These are phyloP conservation scores for Paramyrothecium roridum DNA, from an alignment of 2,329 filamentous ascomycete species.

Conservation along the genomic window DNA sequence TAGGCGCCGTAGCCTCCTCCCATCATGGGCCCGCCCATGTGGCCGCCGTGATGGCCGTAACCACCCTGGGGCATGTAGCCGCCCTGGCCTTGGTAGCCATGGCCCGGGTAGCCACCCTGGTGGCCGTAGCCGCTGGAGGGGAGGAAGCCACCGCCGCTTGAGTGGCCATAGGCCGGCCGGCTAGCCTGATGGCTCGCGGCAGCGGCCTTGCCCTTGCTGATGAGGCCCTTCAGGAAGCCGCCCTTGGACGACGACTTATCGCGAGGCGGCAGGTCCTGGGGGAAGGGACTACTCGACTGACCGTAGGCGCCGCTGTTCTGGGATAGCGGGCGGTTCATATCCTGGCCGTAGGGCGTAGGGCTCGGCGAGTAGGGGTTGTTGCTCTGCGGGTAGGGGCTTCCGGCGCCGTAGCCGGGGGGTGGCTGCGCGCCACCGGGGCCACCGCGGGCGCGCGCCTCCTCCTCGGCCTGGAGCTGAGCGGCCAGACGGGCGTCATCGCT, in stretches of 20 bases:
- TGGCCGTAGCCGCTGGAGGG: constrained; percentile 18
- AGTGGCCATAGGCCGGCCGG: no score
- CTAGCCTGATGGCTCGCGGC: constrained; percentile 22
- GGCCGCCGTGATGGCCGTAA: constrained; percentile 19
- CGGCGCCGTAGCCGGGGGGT: constrained; percentile 27
- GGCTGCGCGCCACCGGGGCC: constrained; percentile 23
- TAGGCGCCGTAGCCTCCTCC: constrained; percentile 22
- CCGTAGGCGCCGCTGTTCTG: background rate
- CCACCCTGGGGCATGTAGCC: constrained; percentile 24
- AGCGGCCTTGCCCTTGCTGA: constrained; percentile 40
- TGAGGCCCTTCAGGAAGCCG: constrained; percentile 50
- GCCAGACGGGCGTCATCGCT: constrained; percentile 73
- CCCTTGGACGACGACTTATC: constrained; percentile 33
- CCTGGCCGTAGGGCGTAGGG: background rate
- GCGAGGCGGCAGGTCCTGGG: constrained; percentile 40
- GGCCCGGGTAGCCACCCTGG: constrained; percentile 10
- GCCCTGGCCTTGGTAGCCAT: constrained; percentile 20
- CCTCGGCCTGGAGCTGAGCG: constrained; percentile 77
- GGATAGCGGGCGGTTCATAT: background rate
- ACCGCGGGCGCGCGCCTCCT: constrained; percentile 59
- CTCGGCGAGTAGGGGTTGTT: constrained; percentile 18
- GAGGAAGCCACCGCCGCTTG: constrained; percentile 2
- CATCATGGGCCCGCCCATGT: constrained; percentile 16
- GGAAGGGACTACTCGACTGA: constrained; percentile 14
- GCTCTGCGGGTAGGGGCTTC: constrained; percentile 23